These are phyloP conservation scores for Microcyclosporella mali DNA, from an alignment of 2,329 filamentous ascomycete species.

Conservation along the genomic window DNA sequence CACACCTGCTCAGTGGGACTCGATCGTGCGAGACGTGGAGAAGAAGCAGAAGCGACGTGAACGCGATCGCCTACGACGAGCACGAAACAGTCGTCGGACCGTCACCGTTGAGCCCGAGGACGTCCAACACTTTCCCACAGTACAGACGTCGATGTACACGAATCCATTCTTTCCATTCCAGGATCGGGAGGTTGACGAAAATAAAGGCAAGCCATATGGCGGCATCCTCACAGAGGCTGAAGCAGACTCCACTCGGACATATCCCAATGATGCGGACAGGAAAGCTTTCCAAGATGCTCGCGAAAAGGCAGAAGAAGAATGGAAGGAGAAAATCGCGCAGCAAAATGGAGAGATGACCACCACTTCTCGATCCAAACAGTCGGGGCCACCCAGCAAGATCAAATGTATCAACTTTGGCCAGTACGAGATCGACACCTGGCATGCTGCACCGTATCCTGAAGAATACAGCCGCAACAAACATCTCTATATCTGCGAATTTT, in stretches of 20 bases:
- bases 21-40: slow-evolving; percentile 38
- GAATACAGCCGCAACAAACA: slow-evolving; percentile 96
- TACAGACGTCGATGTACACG: slow-evolving; percentile 57
- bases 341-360: slow-evolving; percentile 53
- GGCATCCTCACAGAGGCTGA: slow-evolving; percentile 85
- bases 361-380: slow-evolving; percentile 54
- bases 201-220: slow-evolving; percentile 89
- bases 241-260: slow-evolving; percentile 82
- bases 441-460: slow-evolving; percentile 94
- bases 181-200: slow-evolving; percentile 81
- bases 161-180: slow-evolving; percentile 83
- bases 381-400: slow-evolving; percentile 89
- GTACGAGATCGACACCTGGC: slow-evolving; percentile 98
- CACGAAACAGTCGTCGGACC: slow-evolving; percentile 41
- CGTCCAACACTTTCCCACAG: slow-evolving; percentile 50
- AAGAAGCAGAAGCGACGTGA: slow-evolving; percentile 48
- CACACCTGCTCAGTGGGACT: slow-evolving; percentile 31
- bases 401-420: slow-evolving; percentile 98
- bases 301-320: slow-evolving; percentile 84
- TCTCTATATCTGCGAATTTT: slow-evolving; percentile 99
- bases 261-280: slow-evolving; percentile 73
- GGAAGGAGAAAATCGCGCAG: slow-evolving; percentile 62
- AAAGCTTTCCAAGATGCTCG: slow-evolving; percentile 85
- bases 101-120: slow-evolving; percentile 38
- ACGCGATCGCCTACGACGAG: slow-evolving; percentile 36